A percentile compares a stretch with the other conserved stretches of the same genome.
Conservation (phyloP, 2,329 filamentous ascomycete genomes). For the Ophiocordyceps australis region DNA sequence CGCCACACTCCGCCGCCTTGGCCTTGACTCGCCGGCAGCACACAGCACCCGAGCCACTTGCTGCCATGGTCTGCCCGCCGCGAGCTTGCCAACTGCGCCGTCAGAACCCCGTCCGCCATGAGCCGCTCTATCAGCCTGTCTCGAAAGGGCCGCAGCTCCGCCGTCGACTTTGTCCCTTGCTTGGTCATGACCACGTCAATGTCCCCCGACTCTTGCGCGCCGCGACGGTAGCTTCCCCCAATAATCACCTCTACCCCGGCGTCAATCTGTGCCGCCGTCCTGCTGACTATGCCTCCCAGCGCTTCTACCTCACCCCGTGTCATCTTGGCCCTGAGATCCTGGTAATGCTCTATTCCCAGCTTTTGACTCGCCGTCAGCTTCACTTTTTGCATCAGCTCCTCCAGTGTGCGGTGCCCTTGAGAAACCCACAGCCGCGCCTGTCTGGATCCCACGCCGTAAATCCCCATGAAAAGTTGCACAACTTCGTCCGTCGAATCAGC, state of each 20-base stretch:
- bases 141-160: slow-evolving; percentile 43
- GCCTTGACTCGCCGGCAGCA: slow-evolving; percentile 32
- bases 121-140: slow-evolving; percentile 44
- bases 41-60: slow-evolving; percentile 81
- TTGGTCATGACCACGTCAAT: slow-evolving; percentile 76
- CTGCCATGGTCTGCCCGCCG: slow-evolving; percentile 33
- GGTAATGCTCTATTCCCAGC: slow-evolving; percentile 62
- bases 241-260: slow-evolving; percentile 49
- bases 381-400: slow-evolving; percentile 46
- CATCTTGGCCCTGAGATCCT: slow-evolving; percentile 64
- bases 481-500: slow-evolving; percentile 46
- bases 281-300: slow-evolving; percentile 46
- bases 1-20: slow-evolving; percentile 42
- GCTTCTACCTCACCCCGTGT: slow-evolving; percentile 57
- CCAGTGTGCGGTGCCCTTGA: slow-evolving; percentile 54
- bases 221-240: slow-evolving; percentile 72
- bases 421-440: slow-evolving; percentile 63
- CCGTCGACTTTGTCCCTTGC: slow-evolving; percentile 28
- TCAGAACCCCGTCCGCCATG: slow-evolving; percentile 44
- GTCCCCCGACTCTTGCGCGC: slow-evolving; percentile 56
- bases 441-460: slow-evolving; percentile 60
- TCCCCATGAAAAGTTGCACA: slow-evolving; percentile 52
- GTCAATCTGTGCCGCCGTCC: slow-evolving; percentile 41
- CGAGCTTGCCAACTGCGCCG: slow-evolving; percentile 45
- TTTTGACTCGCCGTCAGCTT: slow-evolving; percentile 50